Conservation (phyloP, 2,329 filamentous ascomycete species). For the Cladorrhinum sp. region DNA sequence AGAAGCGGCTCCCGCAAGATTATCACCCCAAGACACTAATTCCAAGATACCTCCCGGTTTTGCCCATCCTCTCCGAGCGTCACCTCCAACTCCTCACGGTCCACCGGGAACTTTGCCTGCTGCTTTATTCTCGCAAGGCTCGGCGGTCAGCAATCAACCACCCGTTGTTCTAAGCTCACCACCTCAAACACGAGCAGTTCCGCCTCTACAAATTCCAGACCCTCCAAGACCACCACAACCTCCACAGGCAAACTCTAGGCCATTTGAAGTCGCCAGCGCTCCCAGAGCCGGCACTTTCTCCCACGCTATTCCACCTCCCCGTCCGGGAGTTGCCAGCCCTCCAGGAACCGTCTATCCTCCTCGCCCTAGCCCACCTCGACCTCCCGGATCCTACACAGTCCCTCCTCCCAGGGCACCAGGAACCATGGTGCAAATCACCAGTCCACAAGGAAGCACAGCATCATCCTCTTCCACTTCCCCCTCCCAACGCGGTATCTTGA, state of each 20-base stretch:
- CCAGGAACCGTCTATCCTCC: neutral
- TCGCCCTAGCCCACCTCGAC: neutral
- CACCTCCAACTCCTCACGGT: conserved; percentile 6
- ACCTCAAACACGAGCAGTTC: conserved; percentile 1
- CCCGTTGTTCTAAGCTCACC: neutral
- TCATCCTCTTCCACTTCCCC: neutral
- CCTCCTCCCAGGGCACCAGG: neutral
- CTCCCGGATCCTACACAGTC: neutral
- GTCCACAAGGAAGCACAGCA: neutral
- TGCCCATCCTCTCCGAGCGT: conserved; percentile 2
- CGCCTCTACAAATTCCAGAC: neutral
- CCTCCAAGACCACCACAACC: neutral
- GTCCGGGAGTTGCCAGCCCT: neutral
- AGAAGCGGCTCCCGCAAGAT: neutral
- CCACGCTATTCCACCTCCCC: neutral
- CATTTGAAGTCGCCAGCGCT: neutral
- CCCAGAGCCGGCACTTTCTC: conserved; percentile 6
- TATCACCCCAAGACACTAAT: neutral
- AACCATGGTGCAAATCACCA: neutral
- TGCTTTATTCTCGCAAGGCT: neutral
- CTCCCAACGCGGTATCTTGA: neutral
- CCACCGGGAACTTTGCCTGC: neutral
- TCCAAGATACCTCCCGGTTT: neutral
- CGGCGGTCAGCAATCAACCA: neutral
- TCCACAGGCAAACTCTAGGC: neutral